These are phyloP conservation scores for Botrytis squamosa DNA, from an alignment of 2,329 filamentous ascomycete species.

Conservation along the genomic window DNA sequence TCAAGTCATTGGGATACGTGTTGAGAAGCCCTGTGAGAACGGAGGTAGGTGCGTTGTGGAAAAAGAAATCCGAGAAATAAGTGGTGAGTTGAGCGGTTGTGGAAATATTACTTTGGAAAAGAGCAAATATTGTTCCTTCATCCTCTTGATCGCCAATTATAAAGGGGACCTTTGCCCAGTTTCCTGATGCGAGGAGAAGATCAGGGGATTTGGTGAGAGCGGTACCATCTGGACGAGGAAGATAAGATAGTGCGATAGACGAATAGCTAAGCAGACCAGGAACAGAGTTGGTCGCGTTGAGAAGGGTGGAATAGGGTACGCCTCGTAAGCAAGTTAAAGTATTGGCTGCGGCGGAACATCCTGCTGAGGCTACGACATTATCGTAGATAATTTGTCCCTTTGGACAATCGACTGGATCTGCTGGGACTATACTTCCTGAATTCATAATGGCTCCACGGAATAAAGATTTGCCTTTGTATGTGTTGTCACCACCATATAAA, in stretches of 20 bases:
- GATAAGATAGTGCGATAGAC: conserved; percentile 68
- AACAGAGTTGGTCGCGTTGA: conserved; percentile 67
- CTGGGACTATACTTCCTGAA: conserved; percentile 62
- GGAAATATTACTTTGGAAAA: conserved; percentile 68
- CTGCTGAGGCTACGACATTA: conserved; percentile 56
- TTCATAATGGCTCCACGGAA: conserved; percentile 80
- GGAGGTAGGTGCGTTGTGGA: conserved; percentile 52
- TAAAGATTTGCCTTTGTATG: conserved; percentile 70
- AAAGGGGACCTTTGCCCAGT: conserved; percentile 59
- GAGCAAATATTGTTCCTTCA: conserved; percentile 72
- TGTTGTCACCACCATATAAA: conserved; percentile 69
- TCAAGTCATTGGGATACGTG: conserved; percentile 54
- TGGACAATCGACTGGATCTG: conserved; percentile 60
- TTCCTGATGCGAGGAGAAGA: conserved; percentile 50
- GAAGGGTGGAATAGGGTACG: conserved; percentile 57
- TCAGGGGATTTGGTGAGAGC: conserved; percentile 65
- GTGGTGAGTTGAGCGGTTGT: conserved; percentile 56
- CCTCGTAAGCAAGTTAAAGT: conserved; percentile 65
- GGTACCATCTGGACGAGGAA: conserved; percentile 70
- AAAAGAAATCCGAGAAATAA: conserved; percentile 62
- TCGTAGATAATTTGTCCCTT: conserved; percentile 68
- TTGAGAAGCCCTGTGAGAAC: conserved; percentile 57
- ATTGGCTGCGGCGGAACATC: conserved; percentile 58
- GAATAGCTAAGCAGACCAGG: conserved; percentile 66
- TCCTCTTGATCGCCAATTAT: conserved; percentile 77